phyloP scores from a whole-genome alignment of 805 yeast species.

The Blastobotrys parvus region DNA sequence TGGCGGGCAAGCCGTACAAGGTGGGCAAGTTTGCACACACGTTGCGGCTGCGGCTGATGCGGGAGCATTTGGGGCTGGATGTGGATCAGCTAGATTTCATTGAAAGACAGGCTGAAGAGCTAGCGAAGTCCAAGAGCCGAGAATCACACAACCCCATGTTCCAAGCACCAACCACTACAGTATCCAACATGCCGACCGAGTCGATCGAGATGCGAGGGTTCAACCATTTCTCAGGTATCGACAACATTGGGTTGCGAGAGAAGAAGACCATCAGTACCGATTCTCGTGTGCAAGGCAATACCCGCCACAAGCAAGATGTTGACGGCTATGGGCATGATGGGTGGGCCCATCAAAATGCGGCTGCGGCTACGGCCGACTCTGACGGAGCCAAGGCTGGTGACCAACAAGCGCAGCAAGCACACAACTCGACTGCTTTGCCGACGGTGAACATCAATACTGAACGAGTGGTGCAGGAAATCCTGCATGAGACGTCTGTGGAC shows the following conservation, averaged over 20 bases:
- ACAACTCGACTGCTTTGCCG: not conserved
- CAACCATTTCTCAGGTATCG: slow-evolving; percentile 83
- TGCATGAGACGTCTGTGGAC: slow-evolving; percentile 29
- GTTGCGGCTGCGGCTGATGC: slow-evolving; percentile 81
- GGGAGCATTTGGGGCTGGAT: slow-evolving; percentile 94
- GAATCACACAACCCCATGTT: slow-evolving; percentile 3
- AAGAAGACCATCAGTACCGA: slow-evolving; percentile 75
- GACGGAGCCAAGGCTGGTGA: not conserved
- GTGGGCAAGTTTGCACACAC: slow-evolving; percentile 89
- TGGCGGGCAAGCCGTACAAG: slow-evolving; percentile 74
- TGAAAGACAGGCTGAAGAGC: slow-evolving; percentile 53
- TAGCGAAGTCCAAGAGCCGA: not conserved
- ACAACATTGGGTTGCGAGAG: slow-evolving; percentile 77
- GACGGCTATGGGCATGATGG: slow-evolving; percentile 69
- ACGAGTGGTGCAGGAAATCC: slow-evolving; percentile 45
- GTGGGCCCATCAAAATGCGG: slow-evolving; percentile 26
- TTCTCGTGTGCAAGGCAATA: slow-evolving; percentile 63
- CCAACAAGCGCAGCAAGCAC: slow-evolving; percentile 2
- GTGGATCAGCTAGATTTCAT: slow-evolving; percentile 77
- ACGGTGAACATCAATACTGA: slow-evolving; percentile 27
- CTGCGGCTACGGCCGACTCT: not conserved
- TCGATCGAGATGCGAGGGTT: slow-evolving; percentile 40
- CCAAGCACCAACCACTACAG: not conserved
- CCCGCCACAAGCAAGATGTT: slow-evolving; percentile 63
- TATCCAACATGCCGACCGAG: slow-evolving; percentile 4